Percentiles rank a stretch among this genome's conserved stretches.
phyloP scores from a whole-genome alignment of 768 basidiomycete species.

The Hypholoma fasciculare region DNA sequence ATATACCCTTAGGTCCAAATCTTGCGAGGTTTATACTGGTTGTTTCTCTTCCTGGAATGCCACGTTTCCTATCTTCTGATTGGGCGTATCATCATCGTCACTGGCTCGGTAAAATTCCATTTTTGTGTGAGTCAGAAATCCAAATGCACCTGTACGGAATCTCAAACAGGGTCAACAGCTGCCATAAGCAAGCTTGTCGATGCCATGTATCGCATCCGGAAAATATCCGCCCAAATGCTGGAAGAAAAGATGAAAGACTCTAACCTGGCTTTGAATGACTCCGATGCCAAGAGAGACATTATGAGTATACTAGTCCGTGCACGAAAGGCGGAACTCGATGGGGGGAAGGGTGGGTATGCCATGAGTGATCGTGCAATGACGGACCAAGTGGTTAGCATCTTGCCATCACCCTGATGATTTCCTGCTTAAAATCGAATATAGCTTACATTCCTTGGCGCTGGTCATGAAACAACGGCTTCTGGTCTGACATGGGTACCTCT shows the following conservation, averaged over 20 bases:
- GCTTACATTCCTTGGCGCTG: conserved; percentile 51
- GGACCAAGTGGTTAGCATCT: conserved; percentile 56
- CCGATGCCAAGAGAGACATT: conserved; percentile 46
- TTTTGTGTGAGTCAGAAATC: conserved; percentile 14
- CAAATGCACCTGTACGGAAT: conserved; percentile 18
- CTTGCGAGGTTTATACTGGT: conserved; percentile 33
- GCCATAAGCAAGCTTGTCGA: conserved; percentile 27
- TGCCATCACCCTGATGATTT: conserved; percentile 19
- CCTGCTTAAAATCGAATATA: conserved; percentile 6
- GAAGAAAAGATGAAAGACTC: conserved; percentile 39
- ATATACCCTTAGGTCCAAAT: conserved; percentile 19
- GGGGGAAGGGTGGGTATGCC: conserved; percentile 36
- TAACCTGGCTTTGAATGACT: conserved; percentile 30
- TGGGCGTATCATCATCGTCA: conserved; percentile 37
- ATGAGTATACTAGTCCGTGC: conserved; percentile 47
- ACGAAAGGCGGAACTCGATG: conserved; percentile 21
- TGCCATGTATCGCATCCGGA: conserved; percentile 42
- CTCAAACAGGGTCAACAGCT: conserved; percentile 1
- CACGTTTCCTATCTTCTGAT: conserved; percentile 29
- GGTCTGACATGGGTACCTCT: conserved; percentile 47
- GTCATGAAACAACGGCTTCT: conserved; percentile 46
- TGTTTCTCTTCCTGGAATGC: conserved; percentile 35
- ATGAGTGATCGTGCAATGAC: conserved; percentile 51
- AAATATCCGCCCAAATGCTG: conserved; percentile 40
- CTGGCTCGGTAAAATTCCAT: conserved; percentile 25